phyloP scores from a whole-genome alignment of 2,329 filamentous ascomycete genomes.

The Ophiostoma sp. region DNA sequence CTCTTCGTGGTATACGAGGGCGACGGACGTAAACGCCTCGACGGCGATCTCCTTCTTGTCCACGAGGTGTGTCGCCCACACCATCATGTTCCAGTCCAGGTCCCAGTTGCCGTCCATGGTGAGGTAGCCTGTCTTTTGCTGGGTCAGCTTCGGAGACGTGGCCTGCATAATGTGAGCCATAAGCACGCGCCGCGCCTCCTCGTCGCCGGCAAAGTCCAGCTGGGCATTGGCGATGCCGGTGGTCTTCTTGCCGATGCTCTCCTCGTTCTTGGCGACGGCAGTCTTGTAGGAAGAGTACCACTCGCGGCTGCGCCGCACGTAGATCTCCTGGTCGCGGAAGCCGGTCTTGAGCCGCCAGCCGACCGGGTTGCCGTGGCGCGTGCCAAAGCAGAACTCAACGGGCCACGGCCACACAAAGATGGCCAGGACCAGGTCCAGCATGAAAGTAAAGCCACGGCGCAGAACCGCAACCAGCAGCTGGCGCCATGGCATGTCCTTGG shows the following conservation, averaged over 20 bases:
- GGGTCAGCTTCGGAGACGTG: slow-evolving; percentile 59
- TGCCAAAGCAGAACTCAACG: slow-evolving; percentile 62
- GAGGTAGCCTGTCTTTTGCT: slow-evolving; percentile 79
- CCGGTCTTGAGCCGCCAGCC: slow-evolving; percentile 69
- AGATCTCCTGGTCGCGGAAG: slow-evolving; percentile 73
- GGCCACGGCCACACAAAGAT: slow-evolving; percentile 70
- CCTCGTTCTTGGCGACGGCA: slow-evolving; percentile 4
- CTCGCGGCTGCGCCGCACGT: slow-evolving; percentile 68
- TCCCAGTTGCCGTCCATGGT: slow-evolving; percentile 84
- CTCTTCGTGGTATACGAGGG: slow-evolving; percentile 62
- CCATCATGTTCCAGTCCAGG: slow-evolving; percentile 78
- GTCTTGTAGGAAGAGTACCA: slow-evolving; percentile 51
- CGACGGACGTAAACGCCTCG: slow-evolving; percentile 64
- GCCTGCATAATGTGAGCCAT: slow-evolving; percentile 60
- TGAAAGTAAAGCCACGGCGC: slow-evolving; percentile 58
- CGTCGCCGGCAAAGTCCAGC: slow-evolving; percentile 46
- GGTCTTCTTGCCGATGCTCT: slow-evolving; percentile 3
- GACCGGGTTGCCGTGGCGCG: slow-evolving; percentile 54
- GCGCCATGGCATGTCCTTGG: slow-evolving; percentile 49
- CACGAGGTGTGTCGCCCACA: slow-evolving; percentile 63
- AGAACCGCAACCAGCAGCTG: slow-evolving; percentile 53
- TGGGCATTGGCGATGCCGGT: slow-evolving; percentile 33
- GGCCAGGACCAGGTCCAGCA: slow-evolving; percentile 66
- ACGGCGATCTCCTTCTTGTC: slow-evolving; percentile 55
- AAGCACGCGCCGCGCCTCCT: slow-evolving; percentile 52